phyloP scores from a whole-genome alignment of 139 green algal species.

The Chlorella sp. region DNA sequence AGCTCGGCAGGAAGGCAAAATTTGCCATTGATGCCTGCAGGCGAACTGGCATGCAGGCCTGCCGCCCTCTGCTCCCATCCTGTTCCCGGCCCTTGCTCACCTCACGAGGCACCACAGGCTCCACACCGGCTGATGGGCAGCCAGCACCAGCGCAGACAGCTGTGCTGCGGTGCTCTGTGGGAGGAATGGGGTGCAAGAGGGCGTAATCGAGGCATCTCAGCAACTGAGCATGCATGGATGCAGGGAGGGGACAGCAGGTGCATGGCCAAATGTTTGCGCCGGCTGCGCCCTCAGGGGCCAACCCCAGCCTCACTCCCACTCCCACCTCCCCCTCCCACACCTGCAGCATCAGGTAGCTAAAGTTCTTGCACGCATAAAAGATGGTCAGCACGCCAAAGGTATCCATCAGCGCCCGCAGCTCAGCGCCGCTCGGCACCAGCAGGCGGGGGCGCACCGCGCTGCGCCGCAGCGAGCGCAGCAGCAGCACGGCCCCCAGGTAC shows the following conservation, averaged over 20 bases:
- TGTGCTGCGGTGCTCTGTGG: constrained; percentile 56
- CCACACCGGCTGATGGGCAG: constrained; percentile 75
- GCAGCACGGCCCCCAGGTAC: constrained; percentile 44
- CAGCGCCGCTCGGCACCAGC: constrained; percentile 7
- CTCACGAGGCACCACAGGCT: constrained; percentile 45
- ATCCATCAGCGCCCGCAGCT: constrained; percentile 27
- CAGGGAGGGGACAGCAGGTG: too few relatives aligned
- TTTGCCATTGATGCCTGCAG: neutral
- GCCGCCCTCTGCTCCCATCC: too few relatives aligned
- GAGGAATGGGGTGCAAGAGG: neutral
- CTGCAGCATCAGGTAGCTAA: constrained; percentile 72
- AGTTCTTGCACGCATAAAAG: constrained; percentile 77
- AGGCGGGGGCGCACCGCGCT: constrained; percentile 15
- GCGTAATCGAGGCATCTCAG: too few relatives aligned
- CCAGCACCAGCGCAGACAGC: constrained; percentile 61
- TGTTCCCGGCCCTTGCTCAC: too few relatives aligned
- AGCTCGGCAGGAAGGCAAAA: too few relatives aligned
- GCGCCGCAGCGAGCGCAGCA: constrained; percentile 35
- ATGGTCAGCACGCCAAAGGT: constrained; percentile 69
- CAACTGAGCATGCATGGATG: too few relatives aligned
- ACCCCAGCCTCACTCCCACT: too few relatives aligned
- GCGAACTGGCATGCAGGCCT: too few relatives aligned
- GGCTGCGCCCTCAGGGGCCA: too few relatives aligned
- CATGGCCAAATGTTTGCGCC: too few relatives aligned
- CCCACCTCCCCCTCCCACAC: neutral